phyloP scores from a whole-genome alignment of 495 filamentous ascomycete genomes.

The Penicillium arizonense region DNA sequence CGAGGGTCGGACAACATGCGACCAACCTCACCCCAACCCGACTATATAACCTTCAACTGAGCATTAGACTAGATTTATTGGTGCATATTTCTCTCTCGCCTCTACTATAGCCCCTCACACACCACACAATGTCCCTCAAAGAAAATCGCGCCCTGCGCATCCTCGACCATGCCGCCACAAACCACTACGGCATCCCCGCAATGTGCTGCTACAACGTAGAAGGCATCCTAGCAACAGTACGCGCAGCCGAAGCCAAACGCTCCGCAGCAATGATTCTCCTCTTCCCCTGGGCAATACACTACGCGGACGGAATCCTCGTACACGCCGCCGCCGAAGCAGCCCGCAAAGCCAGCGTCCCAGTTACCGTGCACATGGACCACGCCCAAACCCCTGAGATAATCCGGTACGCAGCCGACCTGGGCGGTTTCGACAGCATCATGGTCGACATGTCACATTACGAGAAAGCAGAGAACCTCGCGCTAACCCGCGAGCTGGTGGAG shows the following conservation, averaged over 20 bases:
- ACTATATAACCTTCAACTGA: background rate
- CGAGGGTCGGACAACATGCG: slow-evolving; percentile 6
- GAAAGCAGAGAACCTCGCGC: slow-evolving; percentile 72
- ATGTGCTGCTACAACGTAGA: slow-evolving; percentile 89
- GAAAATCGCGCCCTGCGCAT: slow-evolving; percentile 68
- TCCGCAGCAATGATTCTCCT: slow-evolving; percentile 81
- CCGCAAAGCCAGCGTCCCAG: slow-evolving; percentile 63
- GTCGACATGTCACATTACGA: slow-evolving; percentile 82
- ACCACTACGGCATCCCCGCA: slow-evolving; percentile 68
- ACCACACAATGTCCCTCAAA: slow-evolving; percentile 46
- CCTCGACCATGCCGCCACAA: slow-evolving; percentile 62
- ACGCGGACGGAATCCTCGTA: slow-evolving; percentile 61
- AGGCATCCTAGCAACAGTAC: slow-evolving; percentile 75
- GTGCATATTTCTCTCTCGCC: background rate
- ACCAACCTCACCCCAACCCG: background rate
- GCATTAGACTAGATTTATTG: too few species aligned
- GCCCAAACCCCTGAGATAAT: slow-evolving; percentile 72
- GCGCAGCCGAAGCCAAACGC: slow-evolving; percentile 69
- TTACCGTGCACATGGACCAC: slow-evolving; percentile 77
- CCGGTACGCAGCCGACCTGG: slow-evolving; percentile 60
- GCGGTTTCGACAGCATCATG: slow-evolving; percentile 78
- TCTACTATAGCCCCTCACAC: background rate
- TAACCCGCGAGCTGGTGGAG: slow-evolving; percentile 66
- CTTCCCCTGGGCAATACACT: slow-evolving; percentile 82
- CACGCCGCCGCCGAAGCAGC: slow-evolving; percentile 64